Evolutionary conservation across 2,329 filamentous ascomycete species (phyloP), one percentile per base, ranked within the genome.

Genomic region (Coniochaeta ligniaria): DNA sequence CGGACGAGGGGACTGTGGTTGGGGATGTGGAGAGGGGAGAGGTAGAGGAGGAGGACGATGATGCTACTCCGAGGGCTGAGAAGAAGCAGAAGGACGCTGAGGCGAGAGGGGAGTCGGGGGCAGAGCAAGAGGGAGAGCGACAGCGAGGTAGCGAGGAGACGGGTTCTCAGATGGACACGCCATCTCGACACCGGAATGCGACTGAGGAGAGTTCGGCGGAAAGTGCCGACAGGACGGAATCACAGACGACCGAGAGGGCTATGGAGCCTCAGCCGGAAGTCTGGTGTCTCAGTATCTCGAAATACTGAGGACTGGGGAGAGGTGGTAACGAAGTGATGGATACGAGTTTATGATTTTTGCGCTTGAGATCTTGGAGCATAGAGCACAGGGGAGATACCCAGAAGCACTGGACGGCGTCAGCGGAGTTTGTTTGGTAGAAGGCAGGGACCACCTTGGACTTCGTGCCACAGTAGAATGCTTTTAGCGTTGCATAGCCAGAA

Each of bases 31-130:
- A 1, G 61, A 56, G 8, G 61, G 60, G 24, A 31, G 47, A 38
- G 59, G 60, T 20, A 62, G 60, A 41, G 24, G 64, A 62, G 33
- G 63, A 66, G 52, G 64, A 65, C 35, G 45, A 58, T 6, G 47
- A 50, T 35, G 54, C 54, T 56, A 57, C 54, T 20, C 57, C 31
- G 14, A 60, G 56, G 26, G 20, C 11, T 41, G 58, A 17, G 8
- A 58, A 14, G 8, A 60, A 28, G 7, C 16, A 54, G 58, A 24
- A 24, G 9, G 54, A 56, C 4, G 54, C 8, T 14, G 54, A 24
- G 33, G 16, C 8, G 16, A 28, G 3, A 5, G 7, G 2, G 22
- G 24, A n/a, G 24, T 22, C 6, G 6, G 6, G 3, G 47, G 26
- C 22, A 26, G 3, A 5, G 47, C 47, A n/a, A 8, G 24, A n/a